Base-by-base conservation (phyloP, 2,329 filamentous ascomycete genomes). In the Calonectria fujianensis region DNA sequence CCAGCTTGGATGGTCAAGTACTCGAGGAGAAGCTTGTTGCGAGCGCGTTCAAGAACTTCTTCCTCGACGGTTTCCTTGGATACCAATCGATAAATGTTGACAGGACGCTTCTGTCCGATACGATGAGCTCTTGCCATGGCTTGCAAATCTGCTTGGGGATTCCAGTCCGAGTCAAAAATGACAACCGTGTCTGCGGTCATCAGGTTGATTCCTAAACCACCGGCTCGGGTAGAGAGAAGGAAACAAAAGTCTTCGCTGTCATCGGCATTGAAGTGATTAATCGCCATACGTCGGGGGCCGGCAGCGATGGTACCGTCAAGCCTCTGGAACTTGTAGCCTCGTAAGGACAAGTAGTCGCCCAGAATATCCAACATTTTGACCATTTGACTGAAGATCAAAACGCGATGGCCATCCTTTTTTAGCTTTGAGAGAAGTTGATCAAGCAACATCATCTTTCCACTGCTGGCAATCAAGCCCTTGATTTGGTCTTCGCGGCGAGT, bases 311-410 rank as follows among this genome's bases (percentile, higher is more conserved):
- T 99, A 79, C 97, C 97, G 83, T 99, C 97, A 10, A 99, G 91
- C 24, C 97, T 92, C 83, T 99, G 97, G 82, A 97, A 98, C 74
- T 97, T 93, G 85, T 98, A 97, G n/a, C 96, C 96, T 76, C 97
- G 94, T 69, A 97, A 91, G 67, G 95, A 94, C 78, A 98, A 91
- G 83, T 99, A 99, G 81, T 99, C 96, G 59, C 95, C 95, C 1
- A 99, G 90, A 69, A 99, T 97, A 82, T 99, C 96, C 29, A 99
- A 91, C 94, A 99, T 98, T 83, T 95, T 97, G 45, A 99, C 97
- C 97, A 99, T 99, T 84, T 99, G 97, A 84, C 96, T 98, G 88
- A 99, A 99, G 78, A 99, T 98, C 76, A 99, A 88, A 16, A 99
- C 97, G 70, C 97, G 95, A 85, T 99, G 97, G 63, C 95, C 95